Evolutionary conservation across 2,329 filamentous ascomycete species (phyloP).

Genomic region (Fusarium fracticaudum): DNA sequence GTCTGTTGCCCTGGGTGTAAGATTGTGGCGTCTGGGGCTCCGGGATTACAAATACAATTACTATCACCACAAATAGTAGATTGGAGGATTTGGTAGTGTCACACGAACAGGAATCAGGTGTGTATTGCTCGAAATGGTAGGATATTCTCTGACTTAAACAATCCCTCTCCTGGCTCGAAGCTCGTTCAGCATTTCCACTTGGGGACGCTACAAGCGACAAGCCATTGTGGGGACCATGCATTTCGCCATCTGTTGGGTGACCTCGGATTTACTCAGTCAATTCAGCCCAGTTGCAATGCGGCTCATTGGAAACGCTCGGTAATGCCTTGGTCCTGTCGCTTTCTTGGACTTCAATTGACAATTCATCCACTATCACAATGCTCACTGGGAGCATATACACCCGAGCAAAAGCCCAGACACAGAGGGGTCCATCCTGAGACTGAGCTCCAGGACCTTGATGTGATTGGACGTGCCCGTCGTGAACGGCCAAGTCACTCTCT

Average conservation of each 20-base stretch:
- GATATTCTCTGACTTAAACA: neutral
- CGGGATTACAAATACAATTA: neutral
- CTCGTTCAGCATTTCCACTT: neutral
- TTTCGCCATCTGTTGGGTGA: neutral
- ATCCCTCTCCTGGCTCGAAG: neutral
- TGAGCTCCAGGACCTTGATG: neutral
- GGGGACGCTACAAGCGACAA: neutral
- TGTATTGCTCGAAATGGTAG: neutral
- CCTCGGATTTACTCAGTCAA: no score
- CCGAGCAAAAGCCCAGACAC: neutral
- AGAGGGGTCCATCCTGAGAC: neutral
- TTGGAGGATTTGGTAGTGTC: neutral
- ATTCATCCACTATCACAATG: neutral
- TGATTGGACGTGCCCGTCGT: no score
- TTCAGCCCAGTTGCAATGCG: neutral
- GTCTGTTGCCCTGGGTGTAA: no score
- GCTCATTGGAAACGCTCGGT: no score
- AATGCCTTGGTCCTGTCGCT: neutral
- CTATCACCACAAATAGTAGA: neutral
- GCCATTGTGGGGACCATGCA: neutral
- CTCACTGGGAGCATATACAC: neutral
- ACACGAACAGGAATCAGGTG: neutral
- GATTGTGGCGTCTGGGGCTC: neutral
- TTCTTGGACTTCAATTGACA: neutral
- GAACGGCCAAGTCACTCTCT: neutral